Percentiles rank a stretch among this genome's conserved stretches.
These are phyloP conservation scores for Apophysomyces elegans DNA, from an alignment of 371 early-diverging fungal species.

Conservation along the genomic window DNA sequence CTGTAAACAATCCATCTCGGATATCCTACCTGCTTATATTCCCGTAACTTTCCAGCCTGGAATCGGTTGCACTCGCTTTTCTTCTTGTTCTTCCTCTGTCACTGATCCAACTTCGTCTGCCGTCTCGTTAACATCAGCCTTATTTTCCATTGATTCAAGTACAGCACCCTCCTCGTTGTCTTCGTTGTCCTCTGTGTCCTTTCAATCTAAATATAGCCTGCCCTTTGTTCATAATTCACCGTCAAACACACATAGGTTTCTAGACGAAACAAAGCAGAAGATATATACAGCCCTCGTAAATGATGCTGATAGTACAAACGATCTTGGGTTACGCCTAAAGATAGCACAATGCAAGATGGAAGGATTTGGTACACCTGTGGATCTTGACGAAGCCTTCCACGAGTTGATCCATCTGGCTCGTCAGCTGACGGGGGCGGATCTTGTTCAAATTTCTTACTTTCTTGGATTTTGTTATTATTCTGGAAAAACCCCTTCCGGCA, in stretches of 20 bases:
- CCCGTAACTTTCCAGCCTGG: conserved; percentile 11
- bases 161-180: conserved; percentile 23
- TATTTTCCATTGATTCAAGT: conserved; percentile 18
- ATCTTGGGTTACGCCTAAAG: background rate
- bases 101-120: conserved; percentile 16
- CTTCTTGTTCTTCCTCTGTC: conserved; percentile 1
- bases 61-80: background rate
- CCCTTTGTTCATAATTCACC: background rate
- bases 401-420: conserved; percentile 1
- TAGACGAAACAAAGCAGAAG: conserved; percentile 8
- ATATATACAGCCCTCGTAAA: background rate
- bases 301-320: background rate
- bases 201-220: conserved; percentile 13
- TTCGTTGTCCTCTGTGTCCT: conserved; percentile 20
- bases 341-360: conserved; percentile 3
- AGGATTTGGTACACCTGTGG: background rate
- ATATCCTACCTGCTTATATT: conserved; percentile 13
- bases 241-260: background rate
- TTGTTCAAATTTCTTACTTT: conserved; percentile 15
- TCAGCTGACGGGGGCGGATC: background rate
- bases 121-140: conserved; percentile 6
- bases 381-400: background rate
- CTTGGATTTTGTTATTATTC: conserved; percentile 15
- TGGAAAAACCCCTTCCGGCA: conserved; percentile 11
- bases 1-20: conserved; percentile 2